These are phyloP conservation scores for Gentiana straminea DNA, from an alignment of 257 asterid genomes.

Conservation along the genomic window DNA sequence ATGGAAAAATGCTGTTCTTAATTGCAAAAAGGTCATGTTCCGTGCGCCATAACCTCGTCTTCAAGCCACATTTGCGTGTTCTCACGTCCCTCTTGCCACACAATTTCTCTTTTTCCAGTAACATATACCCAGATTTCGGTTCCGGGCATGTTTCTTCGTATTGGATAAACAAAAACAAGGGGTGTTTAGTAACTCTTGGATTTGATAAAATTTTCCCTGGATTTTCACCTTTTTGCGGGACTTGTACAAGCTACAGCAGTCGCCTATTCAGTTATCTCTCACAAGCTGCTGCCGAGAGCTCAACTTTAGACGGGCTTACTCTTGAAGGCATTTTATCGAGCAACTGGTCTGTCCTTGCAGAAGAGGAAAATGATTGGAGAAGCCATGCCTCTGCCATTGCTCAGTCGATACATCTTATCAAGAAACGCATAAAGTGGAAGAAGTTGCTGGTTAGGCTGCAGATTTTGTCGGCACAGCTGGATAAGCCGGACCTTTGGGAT, in stretches of 20 bases:
- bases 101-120: slow-evolving; percentile 15
- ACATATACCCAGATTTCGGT: slow-evolving; percentile 11
- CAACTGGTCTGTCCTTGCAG: slow-evolving; percentile 64
- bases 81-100: slow-evolving; percentile 24
- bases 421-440: slow-evolving; percentile 85
- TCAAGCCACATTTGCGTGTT: slow-evolving; percentile 17
- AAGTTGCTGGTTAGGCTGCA: slow-evolving; percentile 40
- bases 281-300: slow-evolving; percentile 45
- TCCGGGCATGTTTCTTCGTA: slow-evolving; percentile 10
- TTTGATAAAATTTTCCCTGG: slow-evolving; percentile 18
- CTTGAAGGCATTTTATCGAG: slow-evolving; percentile 68
- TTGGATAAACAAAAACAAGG: slow-evolving; percentile 11
- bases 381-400: slow-evolving; percentile 91
- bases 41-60: slow-evolving; percentile 7
- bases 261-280: slow-evolving; percentile 46
- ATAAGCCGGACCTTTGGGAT: slow-evolving; percentile 78
- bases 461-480: slow-evolving; percentile 49
- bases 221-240: slow-evolving; percentile 2
- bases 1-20: slow-evolving; percentile 33
- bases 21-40: slow-evolving; percentile 25
- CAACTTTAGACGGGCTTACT: slow-evolving; percentile 74
- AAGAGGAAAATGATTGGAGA: slow-evolving; percentile 75
- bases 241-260: background rate
- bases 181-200: slow-evolving; percentile 14
- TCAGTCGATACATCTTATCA: slow-evolving; percentile 74